Evolutionary conservation across 2,329 filamentous ascomycete genomes (phyloP).

Genomic region (Chalaropsis thielavioides): DNA sequence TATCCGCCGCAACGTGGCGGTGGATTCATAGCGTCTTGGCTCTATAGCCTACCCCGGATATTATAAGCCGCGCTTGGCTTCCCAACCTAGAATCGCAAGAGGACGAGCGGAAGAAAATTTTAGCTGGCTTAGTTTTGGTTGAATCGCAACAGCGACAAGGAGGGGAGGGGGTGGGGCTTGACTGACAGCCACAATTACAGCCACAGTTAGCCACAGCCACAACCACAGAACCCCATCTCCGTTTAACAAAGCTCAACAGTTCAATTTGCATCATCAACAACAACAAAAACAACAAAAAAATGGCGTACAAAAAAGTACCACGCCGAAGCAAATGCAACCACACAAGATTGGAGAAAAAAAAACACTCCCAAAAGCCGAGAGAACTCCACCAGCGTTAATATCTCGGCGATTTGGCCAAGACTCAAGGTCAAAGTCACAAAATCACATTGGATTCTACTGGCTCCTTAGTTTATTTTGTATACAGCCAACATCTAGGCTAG

Average conservation of each 20-base stretch:
- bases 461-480: too few relatives aligned
- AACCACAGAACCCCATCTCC: not conserved
- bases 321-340: constrained; percentile 1
- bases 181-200: not conserved
- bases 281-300: too few relatives aligned
- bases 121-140: not conserved
- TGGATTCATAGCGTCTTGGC: not conserved
- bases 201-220: not conserved
- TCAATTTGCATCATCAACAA: too few relatives aligned
- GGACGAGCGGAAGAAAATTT: constrained; percentile 1
- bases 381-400: constrained; percentile 5
- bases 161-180: too few relatives aligned
- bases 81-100: not conserved
- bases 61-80: not conserved
- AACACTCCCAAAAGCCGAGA: not conserved
- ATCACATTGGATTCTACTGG: not conserved
- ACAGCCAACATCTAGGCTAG: too few relatives aligned
- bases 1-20: not conserved
- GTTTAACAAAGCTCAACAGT: not conserved
- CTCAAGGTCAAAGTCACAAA: not conserved
- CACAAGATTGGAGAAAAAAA: not conserved
- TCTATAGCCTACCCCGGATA: not conserved
- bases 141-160: too few relatives aligned
- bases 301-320: constrained; percentile 4
- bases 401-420: constrained; percentile 4